Evolutionary conservation across 2,329 filamentous ascomycete species (phyloP).

Genomic region (Xylariaceae sp.): DNA sequence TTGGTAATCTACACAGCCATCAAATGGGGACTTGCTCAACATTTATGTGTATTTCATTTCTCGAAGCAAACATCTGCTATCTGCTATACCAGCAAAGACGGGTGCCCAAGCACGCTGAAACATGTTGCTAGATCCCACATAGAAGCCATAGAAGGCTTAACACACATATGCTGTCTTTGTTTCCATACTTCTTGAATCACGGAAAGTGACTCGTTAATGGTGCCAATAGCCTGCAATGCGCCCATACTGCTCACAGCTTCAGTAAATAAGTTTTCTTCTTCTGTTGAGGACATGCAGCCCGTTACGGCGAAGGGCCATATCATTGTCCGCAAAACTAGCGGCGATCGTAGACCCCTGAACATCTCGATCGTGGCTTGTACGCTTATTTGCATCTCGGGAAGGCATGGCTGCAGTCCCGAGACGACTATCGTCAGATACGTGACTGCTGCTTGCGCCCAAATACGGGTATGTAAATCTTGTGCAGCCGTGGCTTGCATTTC

Average conservation of each 20-base stretch:
- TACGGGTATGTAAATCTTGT: conserved; percentile 22
- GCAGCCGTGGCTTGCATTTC: conserved; percentile 11
- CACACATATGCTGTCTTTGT: conserved; percentile 11
- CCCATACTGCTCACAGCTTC: conserved; percentile 21
- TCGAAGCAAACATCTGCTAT: background rate
- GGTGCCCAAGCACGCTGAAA: conserved; percentile 24
- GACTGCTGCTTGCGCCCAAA: conserved; percentile 29
- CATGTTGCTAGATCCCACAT: conserved; percentile 27
- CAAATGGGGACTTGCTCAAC: too few relatives aligned
- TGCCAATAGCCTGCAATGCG: conserved; percentile 25
- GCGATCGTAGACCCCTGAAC: conserved; percentile 18
- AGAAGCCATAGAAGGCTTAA: conserved; percentile 17
- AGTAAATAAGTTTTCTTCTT: conserved; percentile 10
- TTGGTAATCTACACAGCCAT: too few relatives aligned
- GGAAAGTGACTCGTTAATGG: conserved; percentile 21
- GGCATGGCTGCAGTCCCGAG: conserved; percentile 22
- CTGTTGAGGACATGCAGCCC: conserved; percentile 24
- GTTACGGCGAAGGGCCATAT: conserved; percentile 30
- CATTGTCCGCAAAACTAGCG: conserved; percentile 25
- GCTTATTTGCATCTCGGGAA: conserved; percentile 20
- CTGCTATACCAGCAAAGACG: conserved; percentile 18
- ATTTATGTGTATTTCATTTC: too few relatives aligned
- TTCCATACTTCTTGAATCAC: conserved; percentile 26
- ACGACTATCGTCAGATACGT: conserved; percentile 26
- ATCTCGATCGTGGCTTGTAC: conserved; percentile 21